phyloP scores from a whole-genome alignment of 1,139 yeast genomes.

The Spathaspora sp. region DNA sequence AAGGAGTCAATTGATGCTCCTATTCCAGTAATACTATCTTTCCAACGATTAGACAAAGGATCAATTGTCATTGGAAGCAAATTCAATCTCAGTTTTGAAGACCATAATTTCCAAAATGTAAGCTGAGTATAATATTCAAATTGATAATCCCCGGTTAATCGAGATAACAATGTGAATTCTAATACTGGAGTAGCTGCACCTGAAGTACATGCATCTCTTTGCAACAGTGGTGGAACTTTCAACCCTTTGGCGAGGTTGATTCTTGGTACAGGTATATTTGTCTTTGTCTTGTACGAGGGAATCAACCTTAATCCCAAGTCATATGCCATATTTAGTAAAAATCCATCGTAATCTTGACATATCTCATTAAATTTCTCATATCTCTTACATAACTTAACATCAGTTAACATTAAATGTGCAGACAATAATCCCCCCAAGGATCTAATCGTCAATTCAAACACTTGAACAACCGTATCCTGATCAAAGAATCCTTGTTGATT shows the following conservation, averaged over 20 bases:
- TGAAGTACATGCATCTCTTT: constrained; percentile 75
- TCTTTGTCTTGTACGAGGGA: constrained; percentile 61
- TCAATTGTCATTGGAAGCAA: constrained; percentile 79
- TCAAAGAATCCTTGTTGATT: constrained; percentile 46
- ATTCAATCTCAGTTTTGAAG: constrained; percentile 57
- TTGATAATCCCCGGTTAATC: constrained; percentile 68
- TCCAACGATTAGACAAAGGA: constrained; percentile 57
- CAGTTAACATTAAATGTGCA: constrained; percentile 66
- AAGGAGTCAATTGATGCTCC: constrained; percentile 96
- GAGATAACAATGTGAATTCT: constrained; percentile 73
- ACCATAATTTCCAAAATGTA: constrained; percentile 75
- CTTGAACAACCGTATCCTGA: constrained; percentile 73
- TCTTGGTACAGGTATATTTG: constrained; percentile 72
- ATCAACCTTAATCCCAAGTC: constrained; percentile 69
- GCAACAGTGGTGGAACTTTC: constrained; percentile 38
- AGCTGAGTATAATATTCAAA: constrained; percentile 63
- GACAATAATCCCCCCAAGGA: constrained; percentile 77
- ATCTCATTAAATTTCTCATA: constrained; percentile 18
- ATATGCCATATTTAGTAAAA: constrained; percentile 63
- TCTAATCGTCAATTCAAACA: constrained; percentile 81
- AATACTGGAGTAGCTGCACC: constrained; percentile 84
- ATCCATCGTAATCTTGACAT: constrained; percentile 59
- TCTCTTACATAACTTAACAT: constrained; percentile 20
- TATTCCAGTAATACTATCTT: constrained; percentile 66
- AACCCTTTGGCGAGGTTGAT: constrained; percentile 61